Conservation (phyloP, 148 eudicot genomes). For the Camellia sinensis region DNA sequence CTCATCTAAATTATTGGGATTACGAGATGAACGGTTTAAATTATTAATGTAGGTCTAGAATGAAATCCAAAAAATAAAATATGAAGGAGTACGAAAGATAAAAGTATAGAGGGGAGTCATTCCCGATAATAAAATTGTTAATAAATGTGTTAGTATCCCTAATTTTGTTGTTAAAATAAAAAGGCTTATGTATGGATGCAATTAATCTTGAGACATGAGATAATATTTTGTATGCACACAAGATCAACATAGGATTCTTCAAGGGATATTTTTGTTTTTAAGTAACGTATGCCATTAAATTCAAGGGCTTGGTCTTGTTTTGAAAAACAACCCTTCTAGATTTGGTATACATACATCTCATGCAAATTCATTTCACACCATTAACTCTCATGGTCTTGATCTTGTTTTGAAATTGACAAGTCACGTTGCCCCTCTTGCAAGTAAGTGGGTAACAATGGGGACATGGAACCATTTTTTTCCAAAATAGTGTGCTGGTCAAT, state of each 20-base stretch:
- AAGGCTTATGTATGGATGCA: not conserved
- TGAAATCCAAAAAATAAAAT: too few relatives aligned
- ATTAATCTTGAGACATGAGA: not conserved
- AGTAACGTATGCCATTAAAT: too few relatives aligned
- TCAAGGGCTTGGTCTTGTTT: not conserved
- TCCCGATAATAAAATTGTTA: too few relatives aligned
- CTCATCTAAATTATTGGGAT: too few relatives aligned
- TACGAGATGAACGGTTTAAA: too few relatives aligned
- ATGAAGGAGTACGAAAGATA: too few relatives aligned
- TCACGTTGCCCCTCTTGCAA: not conserved
- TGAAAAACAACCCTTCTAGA: not conserved
- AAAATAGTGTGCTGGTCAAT: not conserved
- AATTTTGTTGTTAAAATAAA: not conserved
- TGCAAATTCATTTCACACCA: too few relatives aligned
- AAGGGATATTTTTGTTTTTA: not conserved
- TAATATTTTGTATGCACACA: not conserved
- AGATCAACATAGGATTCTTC: not conserved
- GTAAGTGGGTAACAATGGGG: not conserved
- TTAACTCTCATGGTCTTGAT: too few relatives aligned
- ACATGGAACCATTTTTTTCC: slow-evolving; percentile 1
- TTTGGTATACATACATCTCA: not conserved
- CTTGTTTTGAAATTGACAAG: not conserved
- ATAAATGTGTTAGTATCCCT: too few relatives aligned
- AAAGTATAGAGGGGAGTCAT: too few relatives aligned
- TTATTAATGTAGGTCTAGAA: too few relatives aligned